Evolutionary conservation across 2,329 filamentous ascomycete genomes (phyloP), one percentile per base, ranked within the genome.

Genomic region (Diaporthe australafricana): DNA sequence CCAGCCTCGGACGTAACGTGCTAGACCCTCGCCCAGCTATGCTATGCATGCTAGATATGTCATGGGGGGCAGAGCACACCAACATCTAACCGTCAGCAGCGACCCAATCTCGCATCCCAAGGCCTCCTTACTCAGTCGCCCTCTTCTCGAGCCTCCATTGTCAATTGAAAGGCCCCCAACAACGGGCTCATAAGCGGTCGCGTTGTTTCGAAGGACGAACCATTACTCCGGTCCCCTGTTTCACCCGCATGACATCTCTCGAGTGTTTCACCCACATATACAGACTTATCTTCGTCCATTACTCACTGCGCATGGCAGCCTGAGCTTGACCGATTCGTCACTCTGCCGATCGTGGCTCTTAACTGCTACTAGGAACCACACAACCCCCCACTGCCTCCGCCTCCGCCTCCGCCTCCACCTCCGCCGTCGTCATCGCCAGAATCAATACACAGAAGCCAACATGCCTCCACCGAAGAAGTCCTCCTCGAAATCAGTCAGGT

Each of bases 401-500:
- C 30, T 65, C 60, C 60, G 42, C 67, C 45, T 50, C 42, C 38
- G 22, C 53, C 20, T 50, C 42, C 38, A 16, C 53, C 20, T 22
- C 42, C 50, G 47, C 16, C 27, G 16, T 42, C 50, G 17, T 22
- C 55, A 40, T 52, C 57, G 20, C 32, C 45, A 56, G 3, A 68
- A 11, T 30, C 27, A n/a, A 48, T n/a, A 35, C 27, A 47, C 30
- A 63, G 11, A 42, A 50, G 22, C 6, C 74, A 77, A 70, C 69
- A 86, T 86, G 85, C 79, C 84, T 66, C 82, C 84, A 65, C 84
- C 85, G 75, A 87, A 82, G 75, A 87, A 82, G 74, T 79, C 70
- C 16, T 69, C 80, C 16, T 81, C 81, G 70, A 82, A 82, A 68
- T 79, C 81, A 56, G 77, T 78, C 70, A 81, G 80, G 71, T 80